These are phyloP conservation scores for Dissophora globulifera DNA, from an alignment of 192 early-diverging fungal species.

Conservation along the genomic window DNA sequence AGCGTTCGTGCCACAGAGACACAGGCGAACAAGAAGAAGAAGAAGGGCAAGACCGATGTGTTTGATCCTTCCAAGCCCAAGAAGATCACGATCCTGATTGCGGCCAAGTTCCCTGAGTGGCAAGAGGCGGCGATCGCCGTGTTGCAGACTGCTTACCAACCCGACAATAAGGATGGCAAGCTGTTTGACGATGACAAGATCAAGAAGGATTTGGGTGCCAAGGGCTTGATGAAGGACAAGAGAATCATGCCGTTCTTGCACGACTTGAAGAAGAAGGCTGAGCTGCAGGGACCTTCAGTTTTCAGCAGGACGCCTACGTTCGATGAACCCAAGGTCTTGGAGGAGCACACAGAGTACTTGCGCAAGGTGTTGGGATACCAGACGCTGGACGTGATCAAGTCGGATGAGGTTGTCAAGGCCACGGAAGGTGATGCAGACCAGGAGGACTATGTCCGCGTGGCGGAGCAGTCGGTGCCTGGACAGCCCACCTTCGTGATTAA, in stretches of 20 bases:
- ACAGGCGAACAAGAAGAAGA: constrained; percentile 80
- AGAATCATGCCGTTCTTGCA: constrained; percentile 97
- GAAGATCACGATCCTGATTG: constrained; percentile 82
- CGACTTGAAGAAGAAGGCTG: constrained; percentile 87
- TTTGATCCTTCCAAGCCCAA: constrained; percentile 73
- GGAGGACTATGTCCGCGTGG: constrained; percentile 61
- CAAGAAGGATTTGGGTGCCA: constrained; percentile 68
- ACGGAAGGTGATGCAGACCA: constrained; percentile 39
- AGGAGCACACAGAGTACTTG: constrained; percentile 62
- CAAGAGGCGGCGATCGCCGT: constrained; percentile 76
- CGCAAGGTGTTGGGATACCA: constrained; percentile 69
- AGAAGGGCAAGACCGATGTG: constrained; percentile 67
- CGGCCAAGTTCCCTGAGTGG: constrained; percentile 91
- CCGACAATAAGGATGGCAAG: constrained; percentile 65
- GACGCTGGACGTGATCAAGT: constrained; percentile 59
- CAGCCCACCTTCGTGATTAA: constrained; percentile 65
- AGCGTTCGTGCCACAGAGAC: constrained; percentile 85
- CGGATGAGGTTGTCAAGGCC: constrained; percentile 47
- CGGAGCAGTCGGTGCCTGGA: constrained; percentile 67
- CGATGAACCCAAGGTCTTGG: constrained; percentile 80
- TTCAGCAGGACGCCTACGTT: constrained; percentile 88
- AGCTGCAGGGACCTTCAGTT: constrained; percentile 68
- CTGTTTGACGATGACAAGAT: constrained; percentile 82
- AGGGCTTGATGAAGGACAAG: constrained; percentile 92
- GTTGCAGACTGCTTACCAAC: constrained; percentile 57